A percentile compares a stretch with the other conserved stretches of the same genome.
Conservation (phyloP, 169 alveolate species). For the Sarcocystis neurona region DNA sequence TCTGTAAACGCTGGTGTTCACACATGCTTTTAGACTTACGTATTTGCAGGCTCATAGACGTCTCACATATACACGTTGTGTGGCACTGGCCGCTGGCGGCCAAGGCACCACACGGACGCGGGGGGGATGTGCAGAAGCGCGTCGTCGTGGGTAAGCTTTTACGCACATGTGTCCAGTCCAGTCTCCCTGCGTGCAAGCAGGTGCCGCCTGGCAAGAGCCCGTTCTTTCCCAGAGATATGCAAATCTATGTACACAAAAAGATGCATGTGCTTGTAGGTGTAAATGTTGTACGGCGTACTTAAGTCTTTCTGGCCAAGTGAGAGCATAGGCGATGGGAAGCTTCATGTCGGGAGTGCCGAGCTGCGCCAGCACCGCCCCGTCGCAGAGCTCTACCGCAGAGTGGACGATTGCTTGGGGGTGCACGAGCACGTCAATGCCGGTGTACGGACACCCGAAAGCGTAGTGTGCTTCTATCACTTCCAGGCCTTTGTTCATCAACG, state of each 20-base stretch:
- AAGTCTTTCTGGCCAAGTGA: constrained; percentile 75
- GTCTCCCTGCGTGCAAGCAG: background rate
- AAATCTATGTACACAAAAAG: no score
- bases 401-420: constrained; percentile 85
- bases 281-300: constrained; percentile 26
- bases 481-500: constrained; percentile 87
- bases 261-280: no score
- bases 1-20: no score
- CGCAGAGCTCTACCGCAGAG: constrained; percentile 81
- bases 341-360: constrained; percentile 85
- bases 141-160: no score
- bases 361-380: constrained; percentile 81
- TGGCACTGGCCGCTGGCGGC: no score
- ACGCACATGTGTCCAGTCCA: background rate
- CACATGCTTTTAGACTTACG: background rate
- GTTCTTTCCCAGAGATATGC: constrained; percentile 24
- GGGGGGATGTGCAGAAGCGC: no score
- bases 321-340: constrained; percentile 77
- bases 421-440: constrained; percentile 72
- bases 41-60: background rate
- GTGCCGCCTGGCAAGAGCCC: constrained; percentile 50
- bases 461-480: constrained; percentile 86
- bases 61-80: no score
- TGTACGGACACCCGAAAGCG: constrained; percentile 78
- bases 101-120: no score